A percentile compares a stretch with the other conserved stretches of the same genome.
These are phyloP conservation scores for Gremmenia infestans DNA, from an alignment of 2,329 filamentous ascomycete species.

Conservation along the genomic window DNA sequence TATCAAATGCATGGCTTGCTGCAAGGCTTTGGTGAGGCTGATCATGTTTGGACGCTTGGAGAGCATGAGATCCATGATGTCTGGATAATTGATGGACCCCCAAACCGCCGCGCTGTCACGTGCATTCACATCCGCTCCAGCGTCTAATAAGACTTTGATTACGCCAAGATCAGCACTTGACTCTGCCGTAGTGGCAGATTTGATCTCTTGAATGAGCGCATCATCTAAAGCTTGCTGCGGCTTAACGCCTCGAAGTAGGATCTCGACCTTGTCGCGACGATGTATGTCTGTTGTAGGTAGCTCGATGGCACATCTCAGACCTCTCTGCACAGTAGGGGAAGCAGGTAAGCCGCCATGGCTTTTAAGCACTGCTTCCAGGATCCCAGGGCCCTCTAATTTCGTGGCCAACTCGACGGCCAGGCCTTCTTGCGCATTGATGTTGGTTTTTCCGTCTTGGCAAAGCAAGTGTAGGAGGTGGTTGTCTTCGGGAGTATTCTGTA, in stretches of 20 bases:
- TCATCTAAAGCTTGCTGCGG: slow-evolving; percentile 41
- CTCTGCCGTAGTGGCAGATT: slow-evolving; percentile 35
- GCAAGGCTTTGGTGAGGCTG: slow-evolving; percentile 9
- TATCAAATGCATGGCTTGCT: slow-evolving; percentile 5
- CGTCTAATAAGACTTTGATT: slow-evolving; percentile 42
- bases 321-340: slow-evolving; percentile 6
- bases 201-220: slow-evolving; percentile 48
- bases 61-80: slow-evolving; percentile 47
- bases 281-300: slow-evolving; percentile 8
- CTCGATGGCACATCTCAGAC: slow-evolving; percentile 9
- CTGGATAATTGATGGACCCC: slow-evolving; percentile 43
- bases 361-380: slow-evolving; percentile 10
- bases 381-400: not conserved
- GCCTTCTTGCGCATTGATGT: slow-evolving; percentile 49
- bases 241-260: slow-evolving; percentile 40
- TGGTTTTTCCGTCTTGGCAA: slow-evolving; percentile 46
- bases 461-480: slow-evolving; percentile 45
- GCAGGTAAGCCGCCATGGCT: slow-evolving; percentile 2
- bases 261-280: slow-evolving; percentile 39
- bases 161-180: slow-evolving; percentile 39
- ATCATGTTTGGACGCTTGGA: slow-evolving; percentile 38
- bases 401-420: slow-evolving; percentile 28
- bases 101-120: slow-evolving; percentile 48
- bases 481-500: slow-evolving; percentile 45
- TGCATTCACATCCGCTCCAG: slow-evolving; percentile 51